phyloP scores from a whole-genome alignment of 1,284 basidiomycete genomes.

The Psilocybe mexicana region DNA sequence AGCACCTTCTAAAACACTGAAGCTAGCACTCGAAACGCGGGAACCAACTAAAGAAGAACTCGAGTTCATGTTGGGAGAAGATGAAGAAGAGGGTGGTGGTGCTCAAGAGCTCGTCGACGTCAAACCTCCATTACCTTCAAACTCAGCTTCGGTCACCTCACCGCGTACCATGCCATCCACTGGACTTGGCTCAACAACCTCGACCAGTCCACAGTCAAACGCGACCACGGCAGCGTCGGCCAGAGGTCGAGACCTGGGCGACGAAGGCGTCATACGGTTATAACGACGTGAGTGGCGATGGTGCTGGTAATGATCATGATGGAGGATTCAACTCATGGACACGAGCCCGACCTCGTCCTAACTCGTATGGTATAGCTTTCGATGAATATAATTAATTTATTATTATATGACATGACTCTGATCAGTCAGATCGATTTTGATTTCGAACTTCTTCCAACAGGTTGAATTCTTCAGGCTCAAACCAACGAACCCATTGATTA shows the following conservation, averaged over 20 bases:
- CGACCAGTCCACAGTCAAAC: slow-evolving; percentile 11
- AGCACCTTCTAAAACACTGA: slow-evolving; percentile 12
- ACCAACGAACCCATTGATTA: no score
- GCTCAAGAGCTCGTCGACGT: slow-evolving; percentile 22
- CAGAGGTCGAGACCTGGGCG: slow-evolving; percentile 23
- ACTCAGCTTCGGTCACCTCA: neutral
- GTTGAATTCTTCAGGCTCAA: neutral
- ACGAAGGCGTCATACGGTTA: slow-evolving; percentile 18
- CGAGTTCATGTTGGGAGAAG: slow-evolving; percentile 36
- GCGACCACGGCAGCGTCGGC: slow-evolving; percentile 8
- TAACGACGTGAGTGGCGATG: slow-evolving; percentile 3
- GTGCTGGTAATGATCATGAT: no score
- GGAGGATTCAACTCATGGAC: neutral
- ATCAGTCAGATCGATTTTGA: neutral
- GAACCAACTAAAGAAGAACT: slow-evolving; percentile 29
- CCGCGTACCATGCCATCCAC: neutral
- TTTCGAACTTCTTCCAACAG: neutral
- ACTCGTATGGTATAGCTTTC: slow-evolving; percentile 1
- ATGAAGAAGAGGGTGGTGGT: slow-evolving; percentile 19
- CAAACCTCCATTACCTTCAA: slow-evolving; percentile 2
- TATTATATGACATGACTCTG: neutral
- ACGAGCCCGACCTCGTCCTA: neutral
- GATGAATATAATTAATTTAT: slow-evolving; percentile 4
- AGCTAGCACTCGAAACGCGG: slow-evolving; percentile 9
- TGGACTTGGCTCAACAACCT: neutral